These are phyloP conservation scores for Gloeostereum incarnatum DNA, from an alignment of 768 basidiomycete genomes.

Conservation along the genomic window DNA sequence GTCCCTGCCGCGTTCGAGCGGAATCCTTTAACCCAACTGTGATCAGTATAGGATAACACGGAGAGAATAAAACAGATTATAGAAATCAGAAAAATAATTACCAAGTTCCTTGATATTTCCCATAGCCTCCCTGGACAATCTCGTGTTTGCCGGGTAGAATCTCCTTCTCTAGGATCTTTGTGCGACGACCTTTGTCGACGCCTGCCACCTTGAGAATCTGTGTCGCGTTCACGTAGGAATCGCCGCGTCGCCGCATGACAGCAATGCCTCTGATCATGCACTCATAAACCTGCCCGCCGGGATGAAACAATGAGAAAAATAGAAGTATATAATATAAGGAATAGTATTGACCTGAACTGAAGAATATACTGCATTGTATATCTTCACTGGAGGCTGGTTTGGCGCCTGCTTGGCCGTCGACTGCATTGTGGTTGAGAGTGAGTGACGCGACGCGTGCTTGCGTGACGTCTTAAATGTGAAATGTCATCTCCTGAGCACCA, in stretches of 20 bases:
- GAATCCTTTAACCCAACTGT: conserved; percentile 80
- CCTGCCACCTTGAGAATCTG: conserved; percentile 99
- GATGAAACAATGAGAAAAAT: conserved; percentile 17
- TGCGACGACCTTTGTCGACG: conserved; percentile 91
- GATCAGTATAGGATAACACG: conserved; percentile 1
- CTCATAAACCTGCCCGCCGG: conserved; percentile 87
- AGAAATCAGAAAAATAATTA: conserved; percentile 24
- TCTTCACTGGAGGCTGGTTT: conserved; percentile 59
- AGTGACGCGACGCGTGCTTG: not conserved
- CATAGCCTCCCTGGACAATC: conserved; percentile 98
- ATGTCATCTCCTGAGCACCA: no score
- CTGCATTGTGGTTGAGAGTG: not conserved
- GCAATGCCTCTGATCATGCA: conserved; percentile 98
- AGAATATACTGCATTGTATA: conserved; percentile 90
- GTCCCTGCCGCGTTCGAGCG: conserved; percentile 88
- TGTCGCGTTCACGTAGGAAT: conserved; percentile 96
- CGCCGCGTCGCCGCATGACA: conserved; percentile 92
- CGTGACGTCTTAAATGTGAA: no score
- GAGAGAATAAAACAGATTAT: conserved; percentile 1
- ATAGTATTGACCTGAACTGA: conserved; percentile 61
- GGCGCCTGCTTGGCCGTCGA: not conserved
- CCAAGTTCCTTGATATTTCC: conserved; percentile 99
- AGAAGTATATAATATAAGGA: conserved; percentile 1
- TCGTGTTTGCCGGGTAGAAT: conserved; percentile 93
- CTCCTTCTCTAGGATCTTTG: conserved; percentile 96